Conservation (phyloP, 331 rosid species). For the Saraca asoca region DNA sequence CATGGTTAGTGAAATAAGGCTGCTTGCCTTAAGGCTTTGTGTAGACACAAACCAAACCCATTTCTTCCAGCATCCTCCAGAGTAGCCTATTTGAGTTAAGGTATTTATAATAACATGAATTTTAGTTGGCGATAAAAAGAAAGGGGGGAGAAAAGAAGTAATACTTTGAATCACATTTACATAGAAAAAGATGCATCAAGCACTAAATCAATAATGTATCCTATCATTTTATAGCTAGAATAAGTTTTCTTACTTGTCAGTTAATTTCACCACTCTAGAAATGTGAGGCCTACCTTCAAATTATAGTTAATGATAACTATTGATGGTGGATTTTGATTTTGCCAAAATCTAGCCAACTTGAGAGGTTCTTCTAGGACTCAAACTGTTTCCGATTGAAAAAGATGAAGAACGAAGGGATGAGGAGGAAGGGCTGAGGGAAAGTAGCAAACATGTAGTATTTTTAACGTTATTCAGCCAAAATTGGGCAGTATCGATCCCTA, state of each 20-base stretch:
- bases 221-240: conserved; percentile 2
- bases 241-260: not conserved
- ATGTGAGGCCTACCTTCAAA: conserved; percentile 61
- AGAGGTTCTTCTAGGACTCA: too few relatives aligned
- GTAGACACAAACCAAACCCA: conserved; percentile 94
- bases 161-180: not conserved
- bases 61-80: conserved; percentile 92
- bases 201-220: not conserved
- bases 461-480: too few relatives aligned
- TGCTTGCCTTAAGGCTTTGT: conserved; percentile 99
- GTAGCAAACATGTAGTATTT: too few relatives aligned
- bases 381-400: too few relatives aligned
- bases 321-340: too few relatives aligned
- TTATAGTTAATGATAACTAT: conserved; percentile 98
- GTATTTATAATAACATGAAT: conserved; percentile 48
- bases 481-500: too few relatives aligned
- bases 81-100: conserved; percentile 91
- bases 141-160: not conserved
- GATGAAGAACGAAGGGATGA: too few relatives aligned
- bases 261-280: conserved; percentile 18
- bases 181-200: not conserved
- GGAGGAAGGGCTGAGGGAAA: too few relatives aligned
- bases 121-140: conserved; percentile 7
- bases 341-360: too few relatives aligned
- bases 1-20: conserved; percentile 87